Base-by-base conservation (phyloP, 2,329 filamentous ascomycete species). In the Exophiala viscosa region DNA sequence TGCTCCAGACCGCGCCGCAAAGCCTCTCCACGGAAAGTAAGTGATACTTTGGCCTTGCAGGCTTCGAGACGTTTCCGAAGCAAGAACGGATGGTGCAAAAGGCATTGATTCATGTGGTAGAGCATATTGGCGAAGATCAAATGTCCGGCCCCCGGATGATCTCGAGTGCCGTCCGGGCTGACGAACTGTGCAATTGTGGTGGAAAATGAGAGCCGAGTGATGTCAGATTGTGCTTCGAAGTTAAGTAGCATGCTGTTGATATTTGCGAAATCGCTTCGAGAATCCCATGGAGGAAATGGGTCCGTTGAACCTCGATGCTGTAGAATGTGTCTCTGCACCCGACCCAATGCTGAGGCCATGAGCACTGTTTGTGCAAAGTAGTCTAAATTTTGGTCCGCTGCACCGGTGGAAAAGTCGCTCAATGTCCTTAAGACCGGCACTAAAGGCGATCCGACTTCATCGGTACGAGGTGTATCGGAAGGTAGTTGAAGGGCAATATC, bases 1-100 rank as follows among this genome's bases (percentile, higher is more conserved):
- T 70, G 65, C 10, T 68, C 65, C 23, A 60, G 55, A 13, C 62
- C 59, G 28, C 51, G 62, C 17, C 66, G 62, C 0, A 69, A 55
- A 5, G 62, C 58, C 15, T 63, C 61, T 10, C 59, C 40, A 6
- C 62, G 52, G 40, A 70, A 70, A 50, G 66, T 69, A 13, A 55
- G 42, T 1, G 67, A 66, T 2, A 60, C 58, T 39, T 65, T 68
- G 5, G 58, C 56, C 1, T 60, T 61, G 28, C 62, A 62, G 3
- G 60, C 54, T 31, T 60, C 61, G 2, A 68, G 55, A 13, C 66
- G 60, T 32, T 65, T 54, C 0, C 62, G 62, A 4, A 70, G 50
- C 3, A 69, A 53, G 45, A 70, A 69, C 0, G 67, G 68, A 45
- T 71, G 69, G 53, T 70, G 63, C 2, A 71, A 55, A 7, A 70